A percentile compares a stretch with the other conserved stretches of the same genome.
Conservation (phyloP, 1,284 basidiomycete genomes). For the Sporisorium exsertum region DNA sequence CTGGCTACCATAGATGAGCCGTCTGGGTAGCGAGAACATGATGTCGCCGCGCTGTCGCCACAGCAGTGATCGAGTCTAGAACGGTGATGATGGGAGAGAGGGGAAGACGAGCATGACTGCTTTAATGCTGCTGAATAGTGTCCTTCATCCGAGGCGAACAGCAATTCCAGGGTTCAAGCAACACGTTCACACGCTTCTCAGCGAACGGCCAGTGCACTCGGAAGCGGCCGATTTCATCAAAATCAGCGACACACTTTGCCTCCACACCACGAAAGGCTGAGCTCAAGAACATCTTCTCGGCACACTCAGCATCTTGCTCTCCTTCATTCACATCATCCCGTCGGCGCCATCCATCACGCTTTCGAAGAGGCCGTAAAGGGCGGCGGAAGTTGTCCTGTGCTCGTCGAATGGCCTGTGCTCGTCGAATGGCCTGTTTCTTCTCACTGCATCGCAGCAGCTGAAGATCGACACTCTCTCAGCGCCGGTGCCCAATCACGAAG, state of each 20-base stretch:
- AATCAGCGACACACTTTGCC: background rate
- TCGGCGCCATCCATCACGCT: background rate
- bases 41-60: no score
- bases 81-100: background rate
- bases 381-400: background rate
- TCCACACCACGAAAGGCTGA: constrained; percentile 1
- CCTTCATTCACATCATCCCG: background rate
- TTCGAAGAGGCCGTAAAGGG: background rate
- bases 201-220: constrained; percentile 7
- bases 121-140: background rate
- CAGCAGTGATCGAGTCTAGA: background rate
- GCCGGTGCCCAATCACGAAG: no score
- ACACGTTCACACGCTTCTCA: background rate
- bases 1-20: constrained; percentile 48
- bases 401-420: background rate
- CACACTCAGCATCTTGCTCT: constrained; percentile 11
- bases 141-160: constrained; percentile 2
- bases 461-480: background rate
- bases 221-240: constrained; percentile 7
- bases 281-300: background rate
- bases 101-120: background rate
- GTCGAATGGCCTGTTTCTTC: background rate
- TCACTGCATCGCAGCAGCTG: background rate
- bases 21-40: constrained; percentile 42
- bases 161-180: constrained; percentile 9